phyloP scores from a whole-genome alignment of 192 early-diverging fungal species.

The Coemansia sp. region DNA sequence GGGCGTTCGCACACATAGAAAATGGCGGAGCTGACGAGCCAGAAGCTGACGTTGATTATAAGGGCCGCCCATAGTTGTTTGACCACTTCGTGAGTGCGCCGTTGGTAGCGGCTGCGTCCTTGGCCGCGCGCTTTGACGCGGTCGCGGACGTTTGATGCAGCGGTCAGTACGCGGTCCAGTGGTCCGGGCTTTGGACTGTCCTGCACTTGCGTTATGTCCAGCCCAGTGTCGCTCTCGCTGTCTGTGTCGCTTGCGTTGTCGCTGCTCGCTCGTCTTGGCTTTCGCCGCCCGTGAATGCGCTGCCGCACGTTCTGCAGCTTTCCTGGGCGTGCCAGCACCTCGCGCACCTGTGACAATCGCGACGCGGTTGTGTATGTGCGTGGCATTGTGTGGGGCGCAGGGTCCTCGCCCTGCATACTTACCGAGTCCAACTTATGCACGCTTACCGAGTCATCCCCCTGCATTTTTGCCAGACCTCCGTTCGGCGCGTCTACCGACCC shows the following conservation, averaged over 20 bases:
- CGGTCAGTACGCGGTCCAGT: slow-evolving; percentile 14
- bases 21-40: slow-evolving; percentile 37
- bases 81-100: slow-evolving; percentile 14
- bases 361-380: slow-evolving; percentile 43
- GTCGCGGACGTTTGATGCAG: slow-evolving; percentile 18
- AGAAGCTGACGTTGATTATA: slow-evolving; percentile 40
- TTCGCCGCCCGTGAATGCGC: slow-evolving; percentile 3
- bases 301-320: slow-evolving; percentile 17
- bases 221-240: slow-evolving; percentile 3
- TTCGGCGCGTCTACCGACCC: not conserved
- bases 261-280: not conserved
- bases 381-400: slow-evolving; percentile 20
- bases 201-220: slow-evolving; percentile 9
- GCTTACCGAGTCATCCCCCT: too few species aligned
- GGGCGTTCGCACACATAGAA: slow-evolving; percentile 37
- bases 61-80: slow-evolving; percentile 47
- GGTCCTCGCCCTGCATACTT: not conserved
- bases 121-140: slow-evolving; percentile 10
- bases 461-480: too few species aligned
- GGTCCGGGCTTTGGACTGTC: slow-evolving; percentile 1
- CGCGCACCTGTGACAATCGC: slow-evolving; percentile 31
- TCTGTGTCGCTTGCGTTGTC: slow-evolving; percentile 9
- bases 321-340: slow-evolving; percentile 12
- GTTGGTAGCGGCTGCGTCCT: not conserved
- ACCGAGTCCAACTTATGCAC: too few species aligned